Percentiles rank a stretch among this genome's conserved stretches.
These are phyloP conservation scores for Rhodotorula toruloides DNA, from an alignment of 768 basidiomycete genomes.

Conservation along the genomic window DNA sequence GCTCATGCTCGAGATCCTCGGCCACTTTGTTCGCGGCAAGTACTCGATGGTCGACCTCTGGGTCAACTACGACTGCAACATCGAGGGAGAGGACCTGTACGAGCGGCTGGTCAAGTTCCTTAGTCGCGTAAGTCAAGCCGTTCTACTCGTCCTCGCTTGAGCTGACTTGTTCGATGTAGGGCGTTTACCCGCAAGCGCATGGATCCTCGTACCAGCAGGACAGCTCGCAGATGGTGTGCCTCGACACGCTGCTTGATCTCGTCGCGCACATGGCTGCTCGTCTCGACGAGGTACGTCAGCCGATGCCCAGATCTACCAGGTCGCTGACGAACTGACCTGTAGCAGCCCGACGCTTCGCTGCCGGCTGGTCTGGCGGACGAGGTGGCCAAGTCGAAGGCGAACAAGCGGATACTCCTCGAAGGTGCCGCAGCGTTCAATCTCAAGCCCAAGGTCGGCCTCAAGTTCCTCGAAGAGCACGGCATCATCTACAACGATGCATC, in stretches of 20 bases:
- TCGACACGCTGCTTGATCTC: slow-evolving; percentile 80
- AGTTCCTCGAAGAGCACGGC: slow-evolving; percentile 88
- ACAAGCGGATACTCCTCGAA: slow-evolving; percentile 75
- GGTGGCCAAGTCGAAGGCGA: slow-evolving; percentile 66
- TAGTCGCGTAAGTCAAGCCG: slow-evolving; percentile 53
- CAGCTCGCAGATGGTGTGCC: slow-evolving; percentile 74
- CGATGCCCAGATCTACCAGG: too few species aligned
- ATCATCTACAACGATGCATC: slow-evolving; percentile 54
- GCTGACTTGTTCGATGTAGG: slow-evolving; percentile 50
- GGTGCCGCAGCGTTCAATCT: slow-evolving; percentile 83
- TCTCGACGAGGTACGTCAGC: background rate
- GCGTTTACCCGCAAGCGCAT: slow-evolving; percentile 72
- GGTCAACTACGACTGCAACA: slow-evolving; percentile 93
- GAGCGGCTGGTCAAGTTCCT: slow-evolving; percentile 82
- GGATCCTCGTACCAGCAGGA: slow-evolving; percentile 53
- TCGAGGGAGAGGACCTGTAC: slow-evolving; percentile 92
- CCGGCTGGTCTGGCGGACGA: slow-evolving; percentile 52
- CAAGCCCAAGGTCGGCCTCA: slow-evolving; percentile 83
- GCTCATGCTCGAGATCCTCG: slow-evolving; percentile 79
- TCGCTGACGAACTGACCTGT: background rate
- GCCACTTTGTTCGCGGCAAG: slow-evolving; percentile 70
- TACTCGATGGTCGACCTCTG: slow-evolving; percentile 90
- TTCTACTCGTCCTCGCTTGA: background rate
- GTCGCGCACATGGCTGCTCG: slow-evolving; percentile 81
- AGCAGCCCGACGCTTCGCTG: slow-evolving; percentile 2